Conservation (phyloP, 2,329 filamentous ascomycete species). For the Pestalotiopsis sp. region DNA sequence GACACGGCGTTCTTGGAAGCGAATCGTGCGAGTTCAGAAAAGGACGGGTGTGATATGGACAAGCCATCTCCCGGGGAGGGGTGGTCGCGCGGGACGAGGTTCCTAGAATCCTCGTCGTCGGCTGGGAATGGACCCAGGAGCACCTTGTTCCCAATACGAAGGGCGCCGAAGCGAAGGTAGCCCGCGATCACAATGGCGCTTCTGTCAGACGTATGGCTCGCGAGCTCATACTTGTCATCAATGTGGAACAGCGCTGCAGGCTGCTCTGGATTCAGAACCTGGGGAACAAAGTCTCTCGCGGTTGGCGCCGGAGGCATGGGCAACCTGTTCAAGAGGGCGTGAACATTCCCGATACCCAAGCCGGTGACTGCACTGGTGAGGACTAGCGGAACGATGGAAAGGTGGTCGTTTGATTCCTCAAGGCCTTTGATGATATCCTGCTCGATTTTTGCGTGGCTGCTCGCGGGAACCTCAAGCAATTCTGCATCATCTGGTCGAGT, state of each 20-base stretch:
- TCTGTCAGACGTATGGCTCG: conserved; percentile 22
- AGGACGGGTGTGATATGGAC: conserved; percentile 56
- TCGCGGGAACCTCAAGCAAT: conserved; percentile 57
- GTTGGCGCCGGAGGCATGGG: conserved; percentile 66
- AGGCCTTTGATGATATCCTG: conserved; percentile 55
- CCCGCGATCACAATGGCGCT: conserved; percentile 73
- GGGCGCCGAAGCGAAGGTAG: conserved; percentile 75
- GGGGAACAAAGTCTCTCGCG: conserved; percentile 56
- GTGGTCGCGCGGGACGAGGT: conserved; percentile 45
- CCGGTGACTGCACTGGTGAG: conserved; percentile 88
- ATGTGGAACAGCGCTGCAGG: conserved; percentile 78
- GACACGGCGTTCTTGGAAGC: conserved; percentile 56
- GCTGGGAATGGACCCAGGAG: conserved; percentile 77
- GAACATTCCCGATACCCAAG: conserved; percentile 77
- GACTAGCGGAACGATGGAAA: conserved; percentile 75
- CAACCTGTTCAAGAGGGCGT: conserved; percentile 77
- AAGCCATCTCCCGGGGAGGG: conserved; percentile 51
- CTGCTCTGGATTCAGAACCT: conserved; percentile 59
- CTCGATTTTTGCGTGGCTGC: conserved; percentile 61
- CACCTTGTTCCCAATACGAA: conserved; percentile 78
- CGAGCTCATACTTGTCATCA: conserved; percentile 83
- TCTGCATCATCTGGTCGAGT: conserved; percentile 52
- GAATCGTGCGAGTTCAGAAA: conserved; percentile 54
- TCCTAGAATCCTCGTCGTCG: conserved; percentile 51
- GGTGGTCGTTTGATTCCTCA: conserved; percentile 40